Evolutionary conservation across 31 red algal species (phyloP).

Genomic region (Asparagopsis taxiformis): DNA sequence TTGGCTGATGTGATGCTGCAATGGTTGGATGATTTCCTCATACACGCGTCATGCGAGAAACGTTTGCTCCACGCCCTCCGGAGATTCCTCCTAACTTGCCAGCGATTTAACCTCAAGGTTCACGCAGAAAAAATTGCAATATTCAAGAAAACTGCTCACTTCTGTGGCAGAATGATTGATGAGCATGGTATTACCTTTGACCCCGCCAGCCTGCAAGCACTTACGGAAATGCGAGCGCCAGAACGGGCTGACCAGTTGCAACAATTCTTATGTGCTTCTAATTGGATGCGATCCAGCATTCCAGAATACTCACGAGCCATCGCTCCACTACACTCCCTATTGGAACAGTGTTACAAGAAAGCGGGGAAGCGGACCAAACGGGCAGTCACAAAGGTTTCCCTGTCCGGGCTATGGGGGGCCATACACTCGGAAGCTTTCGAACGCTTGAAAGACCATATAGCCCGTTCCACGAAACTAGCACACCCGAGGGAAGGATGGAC

Average conservation of each 20-base stretch:
- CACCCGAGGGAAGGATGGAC: no score
- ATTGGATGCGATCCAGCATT: conserved; percentile 32
- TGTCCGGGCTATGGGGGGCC: neutral
- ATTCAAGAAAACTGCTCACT: conserved; percentile 1
- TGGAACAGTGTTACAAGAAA: conserved; percentile 10
- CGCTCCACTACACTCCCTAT: conserved; percentile 14
- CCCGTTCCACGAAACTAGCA: no score
- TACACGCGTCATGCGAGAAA: conserved; percentile 12
- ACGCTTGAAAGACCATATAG: neutral
- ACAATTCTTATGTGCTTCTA: conserved; percentile 24
- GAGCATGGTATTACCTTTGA: neutral
- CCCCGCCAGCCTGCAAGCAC: neutral
- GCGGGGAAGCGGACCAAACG: conserved; percentile 30
- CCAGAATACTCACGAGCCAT: conserved; percentile 19
- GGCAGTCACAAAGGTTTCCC: neutral
- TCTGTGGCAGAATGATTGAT: conserved; percentile 25
- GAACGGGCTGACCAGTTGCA: conserved; percentile 1
- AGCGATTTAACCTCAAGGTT: conserved; percentile 3
- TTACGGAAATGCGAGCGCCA: neutral
- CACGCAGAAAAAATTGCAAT: conserved; percentile 2
- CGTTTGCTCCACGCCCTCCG: neutral
- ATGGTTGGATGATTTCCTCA: conserved; percentile 33
- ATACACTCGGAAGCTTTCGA: neutral
- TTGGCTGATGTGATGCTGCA: neutral
- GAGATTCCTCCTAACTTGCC: neutral